Evolutionary conservation across 768 basidiomycete species (phyloP).

Genomic region (Podaxis sp.): DNA sequence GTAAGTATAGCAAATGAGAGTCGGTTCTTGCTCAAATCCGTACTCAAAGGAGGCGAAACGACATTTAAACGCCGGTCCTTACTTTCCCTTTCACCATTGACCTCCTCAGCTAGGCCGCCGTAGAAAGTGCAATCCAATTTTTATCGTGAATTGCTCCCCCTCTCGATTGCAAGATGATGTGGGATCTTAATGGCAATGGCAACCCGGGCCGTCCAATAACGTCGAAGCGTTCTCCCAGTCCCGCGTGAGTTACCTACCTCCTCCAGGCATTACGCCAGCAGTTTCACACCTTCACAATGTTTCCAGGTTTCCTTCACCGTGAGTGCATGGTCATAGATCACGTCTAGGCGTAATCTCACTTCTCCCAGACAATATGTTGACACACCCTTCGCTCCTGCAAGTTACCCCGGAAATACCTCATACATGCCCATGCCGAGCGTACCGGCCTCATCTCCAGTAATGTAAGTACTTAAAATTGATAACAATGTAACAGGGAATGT

Average conservation of each 20-base stretch:
- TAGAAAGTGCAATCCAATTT: not conserved
- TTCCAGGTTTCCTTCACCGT: constrained; percentile 31
- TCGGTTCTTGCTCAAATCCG: not conserved
- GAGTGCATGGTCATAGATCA: constrained; percentile 16
- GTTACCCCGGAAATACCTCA: constrained; percentile 13
- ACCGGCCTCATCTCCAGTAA: constrained; percentile 9
- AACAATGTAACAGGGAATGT: not conserved
- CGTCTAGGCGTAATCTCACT: not conserved
- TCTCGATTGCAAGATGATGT: constrained; percentile 37
- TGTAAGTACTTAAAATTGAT: not conserved
- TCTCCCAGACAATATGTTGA: constrained; percentile 2
- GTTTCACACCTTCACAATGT: not conserved
- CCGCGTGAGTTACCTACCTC: constrained; percentile 25
- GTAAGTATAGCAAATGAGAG: not conserved
- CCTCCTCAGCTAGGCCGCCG: not conserved
- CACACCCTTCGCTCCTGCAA: not conserved
- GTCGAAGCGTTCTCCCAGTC: constrained; percentile 26
- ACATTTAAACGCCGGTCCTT: not conserved
- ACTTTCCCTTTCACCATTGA: not conserved
- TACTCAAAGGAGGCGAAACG: not conserved
- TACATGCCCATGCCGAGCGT: constrained; percentile 14
- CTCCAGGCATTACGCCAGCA: not conserved
- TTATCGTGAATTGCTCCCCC: not conserved
- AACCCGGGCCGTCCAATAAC: constrained; percentile 27
- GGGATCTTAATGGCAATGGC: constrained; percentile 32